phyloP scores from a whole-genome alignment of 2,329 filamentous ascomycete species.

The Zalaria sp. region DNA sequence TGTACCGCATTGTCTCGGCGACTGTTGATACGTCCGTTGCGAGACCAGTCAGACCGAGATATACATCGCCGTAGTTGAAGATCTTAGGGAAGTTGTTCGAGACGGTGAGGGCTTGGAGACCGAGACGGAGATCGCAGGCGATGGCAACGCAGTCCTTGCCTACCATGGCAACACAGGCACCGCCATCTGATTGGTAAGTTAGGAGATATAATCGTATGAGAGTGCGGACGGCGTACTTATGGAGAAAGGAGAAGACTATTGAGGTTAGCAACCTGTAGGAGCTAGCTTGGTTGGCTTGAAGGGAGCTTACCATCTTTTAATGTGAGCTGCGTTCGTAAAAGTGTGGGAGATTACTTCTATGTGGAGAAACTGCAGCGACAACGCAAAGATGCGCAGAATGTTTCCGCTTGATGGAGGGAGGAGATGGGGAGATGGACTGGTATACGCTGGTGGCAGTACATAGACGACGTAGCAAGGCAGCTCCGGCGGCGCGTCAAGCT shows the following conservation, averaged over 20 bases:
- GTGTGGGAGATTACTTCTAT: background rate
- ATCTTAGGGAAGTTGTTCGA: slow-evolving; percentile 99
- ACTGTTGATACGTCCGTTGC: slow-evolving; percentile 93
- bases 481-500: no score
- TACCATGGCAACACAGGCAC: slow-evolving; percentile 95
- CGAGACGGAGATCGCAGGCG: slow-evolving; percentile 94
- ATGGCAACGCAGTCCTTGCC: slow-evolving; percentile 99
- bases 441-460: no score
- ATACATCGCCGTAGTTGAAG: slow-evolving; percentile 92
- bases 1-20: slow-evolving; percentile 95
- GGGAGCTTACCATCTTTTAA: slow-evolving; percentile 22
- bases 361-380: no score
- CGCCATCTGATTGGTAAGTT: slow-evolving; percentile 47
- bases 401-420: no score
- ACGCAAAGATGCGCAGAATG: no score
- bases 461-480: no score
- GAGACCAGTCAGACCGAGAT: slow-evolving; percentile 88
- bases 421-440: no score
- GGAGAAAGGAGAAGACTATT: slow-evolving; percentile 77
- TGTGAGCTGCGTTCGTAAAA: background rate
- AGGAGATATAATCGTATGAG: background rate
- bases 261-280: slow-evolving; percentile 14
- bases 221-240: slow-evolving; percentile 55
- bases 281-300: background rate
- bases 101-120: slow-evolving; percentile 88